Conservation (phyloP, 116 monocot species). For the Dioscorea cayenensis region DNA sequence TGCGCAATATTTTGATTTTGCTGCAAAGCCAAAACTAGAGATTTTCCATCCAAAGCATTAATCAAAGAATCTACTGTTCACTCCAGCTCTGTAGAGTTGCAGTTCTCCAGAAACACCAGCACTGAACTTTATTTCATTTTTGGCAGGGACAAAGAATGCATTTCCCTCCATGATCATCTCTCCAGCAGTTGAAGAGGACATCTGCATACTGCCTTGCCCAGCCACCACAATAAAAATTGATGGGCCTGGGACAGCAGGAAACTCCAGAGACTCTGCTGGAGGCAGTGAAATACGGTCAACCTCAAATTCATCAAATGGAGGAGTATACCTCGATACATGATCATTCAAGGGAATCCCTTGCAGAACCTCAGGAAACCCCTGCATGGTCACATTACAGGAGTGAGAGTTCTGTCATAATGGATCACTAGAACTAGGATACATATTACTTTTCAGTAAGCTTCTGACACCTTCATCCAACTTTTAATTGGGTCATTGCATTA, state of each 20-base stretch:
- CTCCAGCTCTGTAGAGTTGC: conserved; percentile 80
- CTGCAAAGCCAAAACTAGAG: not conserved
- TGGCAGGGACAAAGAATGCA: conserved; percentile 71
- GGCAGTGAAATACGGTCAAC: conserved; percentile 57
- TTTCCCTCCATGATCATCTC: conserved; percentile 42
- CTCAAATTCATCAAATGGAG: conserved; percentile 97
- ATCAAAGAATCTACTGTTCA: conserved; percentile 50
- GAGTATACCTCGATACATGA: conserved; percentile 55
- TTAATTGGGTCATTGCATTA: too few relatives aligned
- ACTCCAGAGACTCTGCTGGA: conserved; percentile 28
- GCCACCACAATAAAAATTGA: conserved; percentile 57
- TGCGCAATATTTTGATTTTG: too few relatives aligned
- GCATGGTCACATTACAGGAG: conserved; percentile 7
- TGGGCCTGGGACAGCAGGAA: conserved; percentile 55
- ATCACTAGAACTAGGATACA: too few relatives aligned
- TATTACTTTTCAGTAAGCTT: too few relatives aligned
- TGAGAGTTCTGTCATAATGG: not conserved
- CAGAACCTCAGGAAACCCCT: conserved; percentile 90
- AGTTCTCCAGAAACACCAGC: conserved; percentile 25
- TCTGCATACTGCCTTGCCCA: conserved; percentile 46
- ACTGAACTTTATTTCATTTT: conserved; percentile 32
- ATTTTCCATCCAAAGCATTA: conserved; percentile 8
- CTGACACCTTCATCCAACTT: too few relatives aligned
- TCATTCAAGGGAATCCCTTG: conserved; percentile 41
- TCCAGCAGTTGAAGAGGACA: conserved; percentile 5